These are phyloP conservation scores for Vigna reflexopilosa DNA, from an alignment of 306 rosid species.

Conservation along the genomic window DNA sequence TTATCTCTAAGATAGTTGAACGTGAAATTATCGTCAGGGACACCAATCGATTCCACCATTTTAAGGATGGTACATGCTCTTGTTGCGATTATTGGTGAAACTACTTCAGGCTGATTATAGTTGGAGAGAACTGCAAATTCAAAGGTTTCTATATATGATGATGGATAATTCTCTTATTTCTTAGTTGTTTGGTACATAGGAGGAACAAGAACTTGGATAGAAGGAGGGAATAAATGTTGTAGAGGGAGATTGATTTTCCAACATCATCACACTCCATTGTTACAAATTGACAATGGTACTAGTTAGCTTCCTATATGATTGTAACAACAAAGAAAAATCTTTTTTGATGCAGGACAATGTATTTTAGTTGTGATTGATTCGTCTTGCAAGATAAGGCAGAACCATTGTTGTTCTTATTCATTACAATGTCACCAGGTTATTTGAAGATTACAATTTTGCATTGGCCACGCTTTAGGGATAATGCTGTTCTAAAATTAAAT, in stretches of 20 bases:
- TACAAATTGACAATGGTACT: neutral
- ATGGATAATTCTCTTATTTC: neutral
- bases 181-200: neutral
- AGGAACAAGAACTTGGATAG: neutral
- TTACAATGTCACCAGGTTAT: too few relatives aligned
- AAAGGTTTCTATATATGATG: neutral
- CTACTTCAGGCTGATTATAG: neutral
- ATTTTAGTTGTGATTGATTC: too few relatives aligned
- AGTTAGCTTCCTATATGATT: neutral
- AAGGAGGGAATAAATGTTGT: neutral
- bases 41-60: constrained; percentile 71
- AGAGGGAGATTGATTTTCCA: neutral
- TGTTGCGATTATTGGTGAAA: constrained; percentile 86
- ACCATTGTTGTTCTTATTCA: too few relatives aligned
- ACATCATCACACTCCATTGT: neutral
- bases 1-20: constrained; percentile 66
- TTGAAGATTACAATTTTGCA: too few relatives aligned
- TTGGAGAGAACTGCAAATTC: neutral
- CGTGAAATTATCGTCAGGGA: constrained; percentile 73
- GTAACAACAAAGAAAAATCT: neutral
- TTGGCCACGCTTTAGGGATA: neutral
- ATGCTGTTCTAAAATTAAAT: neutral
- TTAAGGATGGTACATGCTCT: constrained; percentile 67
- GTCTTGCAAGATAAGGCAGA: too few relatives aligned
- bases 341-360: neutral